These are phyloP conservation scores for Buxus sempervirens DNA, from an alignment of 164 flowering plant genomes.

Conservation along the genomic window DNA sequence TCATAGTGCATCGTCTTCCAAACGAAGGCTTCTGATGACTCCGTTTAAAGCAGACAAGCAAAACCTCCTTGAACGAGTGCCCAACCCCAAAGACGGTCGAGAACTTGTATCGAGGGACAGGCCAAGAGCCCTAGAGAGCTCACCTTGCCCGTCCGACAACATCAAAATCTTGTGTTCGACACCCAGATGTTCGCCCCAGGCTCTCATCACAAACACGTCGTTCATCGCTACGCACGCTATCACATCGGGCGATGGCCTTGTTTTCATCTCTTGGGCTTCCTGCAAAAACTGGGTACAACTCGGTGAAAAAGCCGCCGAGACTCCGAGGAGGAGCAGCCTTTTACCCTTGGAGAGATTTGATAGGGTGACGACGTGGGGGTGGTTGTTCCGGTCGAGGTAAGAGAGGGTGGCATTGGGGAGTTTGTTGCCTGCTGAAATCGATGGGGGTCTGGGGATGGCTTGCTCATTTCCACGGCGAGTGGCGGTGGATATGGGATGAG, in stretches of 20 bases:
- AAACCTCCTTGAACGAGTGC: slow-evolving; percentile 4
- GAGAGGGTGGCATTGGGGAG: slow-evolving; percentile 20
- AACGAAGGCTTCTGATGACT: no score
- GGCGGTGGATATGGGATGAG: slow-evolving; percentile 5
- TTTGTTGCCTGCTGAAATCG: slow-evolving; percentile 5
- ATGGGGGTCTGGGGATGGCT: background rate
- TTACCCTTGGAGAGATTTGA: slow-evolving; percentile 16
- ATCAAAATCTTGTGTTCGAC: slow-evolving; percentile 20
- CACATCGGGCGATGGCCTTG: slow-evolving; percentile 13
- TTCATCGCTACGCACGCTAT: slow-evolving; percentile 27
- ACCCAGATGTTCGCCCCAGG: slow-evolving; percentile 23
- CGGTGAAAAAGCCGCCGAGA: slow-evolving; percentile 19
- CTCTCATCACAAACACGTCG: slow-evolving; percentile 27
- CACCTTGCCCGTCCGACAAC: slow-evolving; percentile 22
- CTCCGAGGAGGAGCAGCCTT: slow-evolving; percentile 19
- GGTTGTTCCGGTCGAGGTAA: slow-evolving; percentile 16
- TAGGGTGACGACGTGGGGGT: slow-evolving; percentile 7
- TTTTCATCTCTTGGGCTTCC: slow-evolving; percentile 7
- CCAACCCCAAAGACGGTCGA: background rate
- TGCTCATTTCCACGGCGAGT: background rate
- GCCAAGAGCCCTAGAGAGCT: slow-evolving; percentile 15
- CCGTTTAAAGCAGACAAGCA: background rate
- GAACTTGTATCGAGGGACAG: background rate
- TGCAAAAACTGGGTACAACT: slow-evolving; percentile 8
- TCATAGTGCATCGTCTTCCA: no score